Conservation (phyloP, 257 asterid genomes). For the Verbascum thapsus region DNA sequence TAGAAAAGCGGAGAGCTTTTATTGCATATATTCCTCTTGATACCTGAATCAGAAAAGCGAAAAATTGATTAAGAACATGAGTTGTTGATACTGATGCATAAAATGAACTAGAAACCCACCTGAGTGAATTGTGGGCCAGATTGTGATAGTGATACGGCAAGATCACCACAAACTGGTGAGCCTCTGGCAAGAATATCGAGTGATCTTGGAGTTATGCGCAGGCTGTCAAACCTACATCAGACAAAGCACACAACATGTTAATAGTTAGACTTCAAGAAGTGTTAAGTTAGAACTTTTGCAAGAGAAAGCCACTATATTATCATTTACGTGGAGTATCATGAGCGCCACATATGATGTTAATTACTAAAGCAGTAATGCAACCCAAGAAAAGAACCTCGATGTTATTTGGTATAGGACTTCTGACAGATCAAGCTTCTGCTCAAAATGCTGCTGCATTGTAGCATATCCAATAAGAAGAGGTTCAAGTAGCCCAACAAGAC, state of each 20-base stretch:
- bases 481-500: conserved; percentile 96
- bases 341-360: conserved; percentile 17
- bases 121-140: conserved; percentile 97
- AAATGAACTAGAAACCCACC: conserved; percentile 43
- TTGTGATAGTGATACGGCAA: conserved; percentile 96
- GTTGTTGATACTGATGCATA: conserved; percentile 20
- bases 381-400: conserved; percentile 64
- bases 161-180: conserved; percentile 98
- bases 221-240: conserved; percentile 90
- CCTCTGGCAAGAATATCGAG: conserved; percentile 97
- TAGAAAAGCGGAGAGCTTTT: conserved; percentile 95
- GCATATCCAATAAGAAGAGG: conserved; percentile 98
- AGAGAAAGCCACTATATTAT: conserved; percentile 5
- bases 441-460: conserved; percentile 96
- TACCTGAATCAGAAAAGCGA: conserved; percentile 54
- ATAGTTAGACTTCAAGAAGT: conserved; percentile 24
- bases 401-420: conserved; percentile 98
- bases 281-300: conserved; percentile 26
- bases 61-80: conserved; percentile 25
- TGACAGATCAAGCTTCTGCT: conserved; percentile 97
- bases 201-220: conserved; percentile 97
- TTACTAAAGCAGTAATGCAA: conserved; percentile 21
- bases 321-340: conserved; percentile 21
- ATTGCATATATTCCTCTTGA: conserved; percentile 91
- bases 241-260: conserved; percentile 39